These are phyloP conservation scores for Claviceps capensis DNA, from an alignment of 2,329 filamentous ascomycete genomes.

Conservation along the genomic window DNA sequence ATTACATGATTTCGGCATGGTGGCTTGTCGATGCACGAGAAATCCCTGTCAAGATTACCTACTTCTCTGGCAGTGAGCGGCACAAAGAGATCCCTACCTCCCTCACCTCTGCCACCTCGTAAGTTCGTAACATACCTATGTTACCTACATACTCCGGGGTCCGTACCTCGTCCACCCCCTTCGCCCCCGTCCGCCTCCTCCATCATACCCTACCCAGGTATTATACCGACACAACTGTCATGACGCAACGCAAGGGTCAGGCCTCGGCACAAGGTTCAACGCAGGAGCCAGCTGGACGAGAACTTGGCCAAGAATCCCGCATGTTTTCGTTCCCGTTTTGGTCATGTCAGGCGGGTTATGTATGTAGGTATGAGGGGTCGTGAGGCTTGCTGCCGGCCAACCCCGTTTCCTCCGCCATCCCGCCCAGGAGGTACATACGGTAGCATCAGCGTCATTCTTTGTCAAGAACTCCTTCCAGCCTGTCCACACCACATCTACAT, in stretches of 20 bases:
- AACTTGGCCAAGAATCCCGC: slow-evolving; percentile 1
- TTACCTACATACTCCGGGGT: background rate
- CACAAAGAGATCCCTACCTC: background rate
- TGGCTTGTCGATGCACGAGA: background rate
- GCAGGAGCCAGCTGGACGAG: background rate
- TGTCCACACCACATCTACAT: background rate
- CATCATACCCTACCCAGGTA: background rate
- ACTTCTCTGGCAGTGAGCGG: background rate
- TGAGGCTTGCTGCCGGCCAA: background rate
- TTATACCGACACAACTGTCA: background rate
- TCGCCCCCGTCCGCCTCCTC: background rate
- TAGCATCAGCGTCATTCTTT: background rate
- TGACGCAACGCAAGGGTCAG: slow-evolving; percentile 3
- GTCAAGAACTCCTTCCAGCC: background rate
- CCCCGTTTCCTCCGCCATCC: background rate
- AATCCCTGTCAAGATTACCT: background rate
- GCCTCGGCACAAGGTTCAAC: slow-evolving; percentile 1
- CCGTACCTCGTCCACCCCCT: background rate
- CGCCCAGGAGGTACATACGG: background rate
- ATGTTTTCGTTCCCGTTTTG: slow-evolving; percentile 1
- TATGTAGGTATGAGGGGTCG: background rate
- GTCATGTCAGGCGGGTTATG: background rate
- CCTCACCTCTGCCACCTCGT: background rate
- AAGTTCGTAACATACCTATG: background rate
- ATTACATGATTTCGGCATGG: background rate